These are phyloP conservation scores for Termitomyces sp. DNA, from an alignment of 768 basidiomycete genomes.

Conservation along the genomic window DNA sequence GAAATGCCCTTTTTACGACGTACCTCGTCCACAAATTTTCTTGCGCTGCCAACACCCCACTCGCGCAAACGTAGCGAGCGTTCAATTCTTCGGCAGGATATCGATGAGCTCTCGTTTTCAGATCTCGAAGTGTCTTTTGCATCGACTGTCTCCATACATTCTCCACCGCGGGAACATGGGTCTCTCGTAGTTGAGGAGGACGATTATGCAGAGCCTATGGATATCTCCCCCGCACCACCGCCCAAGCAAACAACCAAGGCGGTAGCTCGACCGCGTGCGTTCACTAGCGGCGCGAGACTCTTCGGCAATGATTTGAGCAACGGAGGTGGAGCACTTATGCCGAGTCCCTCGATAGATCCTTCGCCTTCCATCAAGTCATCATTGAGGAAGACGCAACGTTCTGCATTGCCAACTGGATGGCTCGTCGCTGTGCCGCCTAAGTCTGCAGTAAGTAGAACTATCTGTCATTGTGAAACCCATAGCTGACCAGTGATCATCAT, in stretches of 20 bases:
- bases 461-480: neutral
- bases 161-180: slow-evolving; percentile 51
- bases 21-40: slow-evolving; percentile 34
- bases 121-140: slow-evolving; percentile 83
- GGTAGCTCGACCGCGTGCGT: slow-evolving; percentile 55
- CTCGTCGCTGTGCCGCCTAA: slow-evolving; percentile 25
- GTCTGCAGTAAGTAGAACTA: slow-evolving; percentile 22
- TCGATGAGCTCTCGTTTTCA: slow-evolving; percentile 68
- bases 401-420: slow-evolving; percentile 66
- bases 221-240: slow-evolving; percentile 69
- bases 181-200: slow-evolving; percentile 45
- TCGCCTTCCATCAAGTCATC: slow-evolving; percentile 27
- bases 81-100: slow-evolving; percentile 42
- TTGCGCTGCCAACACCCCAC: slow-evolving; percentile 41
- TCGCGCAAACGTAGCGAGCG: slow-evolving; percentile 48
- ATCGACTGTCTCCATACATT: slow-evolving; percentile 77
- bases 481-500: slow-evolving; percentile 6
- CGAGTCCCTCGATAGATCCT: slow-evolving; percentile 28
- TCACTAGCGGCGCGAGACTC: slow-evolving; percentile 60
- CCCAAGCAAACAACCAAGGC: slow-evolving; percentile 24
- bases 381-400: slow-evolving; percentile 57
- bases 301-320: slow-evolving; percentile 80
- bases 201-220: slow-evolving; percentile 68
- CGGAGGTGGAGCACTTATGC: slow-evolving; percentile 20
- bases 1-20: slow-evolving; percentile 57